Evolutionary conservation across 257 asterid genomes (phyloP), one percentile per base, ranked within the genome.

Genomic region (Parsonsia alboflavescens): DNA sequence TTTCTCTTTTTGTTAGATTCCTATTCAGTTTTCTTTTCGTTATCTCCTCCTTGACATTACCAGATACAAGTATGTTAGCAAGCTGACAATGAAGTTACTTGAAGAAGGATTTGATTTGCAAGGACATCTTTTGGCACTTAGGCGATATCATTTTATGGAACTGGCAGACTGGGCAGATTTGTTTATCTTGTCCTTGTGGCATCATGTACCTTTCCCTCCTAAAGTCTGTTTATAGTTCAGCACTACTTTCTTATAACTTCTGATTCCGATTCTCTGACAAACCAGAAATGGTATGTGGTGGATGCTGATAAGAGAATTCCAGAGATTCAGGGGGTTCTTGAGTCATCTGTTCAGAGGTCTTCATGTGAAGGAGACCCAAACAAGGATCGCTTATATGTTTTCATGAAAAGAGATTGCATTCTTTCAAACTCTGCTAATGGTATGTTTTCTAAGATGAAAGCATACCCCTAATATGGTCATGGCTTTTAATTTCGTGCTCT

Each of bases 81-180:
- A 84, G 84, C 81, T 95, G 87, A 84, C 96, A 75, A 91, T 92
- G 84, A 92, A 90, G 85, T 86, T 95, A 73, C 96, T 95, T 78
- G 89, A 84, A 76, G 90, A 90, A 83, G 99, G 92, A 74, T 95
- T 90, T 91, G 80, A 82, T 81, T 79, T 95, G 89, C 98, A 86
- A 81, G 96, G 88, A 75, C 99, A 95, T 87, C 82, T 95, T 69
- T 84, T 87, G 82, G 89, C 98, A 33, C 84, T 95, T 78, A 82
- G 93, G 74, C 85, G 96, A 70, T 95, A 89, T 78, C 93, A 95
- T 88, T 92, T 95, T 85, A 92, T 95, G 99, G 98, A 89, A 86
- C 75, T 87, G 26, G 98, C 98, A 45, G 99, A 95, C 81, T 95
- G 99, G 99, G 96, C 91, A n/a, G 97, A 95, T 82, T 85, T 90